These are phyloP conservation scores for Beta macrorhiza DNA, from an alignment of 179 eudicot genomes.

Conservation along the genomic window DNA sequence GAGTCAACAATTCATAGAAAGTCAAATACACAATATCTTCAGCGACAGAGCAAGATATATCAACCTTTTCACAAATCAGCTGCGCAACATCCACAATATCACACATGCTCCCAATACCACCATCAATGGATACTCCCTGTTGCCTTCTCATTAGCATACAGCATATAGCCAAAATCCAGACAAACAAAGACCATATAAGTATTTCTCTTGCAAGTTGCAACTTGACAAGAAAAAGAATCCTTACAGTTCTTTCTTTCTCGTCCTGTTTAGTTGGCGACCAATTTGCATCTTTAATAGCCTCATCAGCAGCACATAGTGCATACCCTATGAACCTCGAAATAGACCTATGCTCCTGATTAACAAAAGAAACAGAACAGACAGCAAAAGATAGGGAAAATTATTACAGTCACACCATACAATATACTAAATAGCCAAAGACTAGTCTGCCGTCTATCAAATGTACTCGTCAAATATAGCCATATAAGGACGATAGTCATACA, in stretches of 20 bases:
- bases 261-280: slow-evolving; percentile 65
- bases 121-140: slow-evolving; percentile 98
- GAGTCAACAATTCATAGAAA: neutral
- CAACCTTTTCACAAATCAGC: slow-evolving; percentile 82
- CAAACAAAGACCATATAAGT: slow-evolving; percentile 6
- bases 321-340: slow-evolving; percentile 84
- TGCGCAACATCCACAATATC: slow-evolving; percentile 88
- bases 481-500: neutral
- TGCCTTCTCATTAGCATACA: slow-evolving; percentile 36
- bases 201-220: neutral
- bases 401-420: neutral
- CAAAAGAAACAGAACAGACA: slow-evolving; percentile 5
- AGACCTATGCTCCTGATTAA: slow-evolving; percentile 72
- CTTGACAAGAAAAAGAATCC: slow-evolving; percentile 14
- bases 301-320: slow-evolving; percentile 93
- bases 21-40: neutral
- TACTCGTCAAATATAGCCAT: neutral
- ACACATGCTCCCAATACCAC: slow-evolving; percentile 88
- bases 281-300: slow-evolving; percentile 92
- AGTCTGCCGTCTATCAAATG: neutral
- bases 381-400: neutral
- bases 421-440: neutral
- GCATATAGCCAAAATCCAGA: slow-evolving; percentile 11
- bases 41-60: slow-evolving; percentile 15
- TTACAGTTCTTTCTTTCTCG: slow-evolving; percentile 80